These are phyloP conservation scores for Gnaphalium uliginosum DNA, from an alignment of 129 eudicot genomes.

Conservation along the genomic window DNA sequence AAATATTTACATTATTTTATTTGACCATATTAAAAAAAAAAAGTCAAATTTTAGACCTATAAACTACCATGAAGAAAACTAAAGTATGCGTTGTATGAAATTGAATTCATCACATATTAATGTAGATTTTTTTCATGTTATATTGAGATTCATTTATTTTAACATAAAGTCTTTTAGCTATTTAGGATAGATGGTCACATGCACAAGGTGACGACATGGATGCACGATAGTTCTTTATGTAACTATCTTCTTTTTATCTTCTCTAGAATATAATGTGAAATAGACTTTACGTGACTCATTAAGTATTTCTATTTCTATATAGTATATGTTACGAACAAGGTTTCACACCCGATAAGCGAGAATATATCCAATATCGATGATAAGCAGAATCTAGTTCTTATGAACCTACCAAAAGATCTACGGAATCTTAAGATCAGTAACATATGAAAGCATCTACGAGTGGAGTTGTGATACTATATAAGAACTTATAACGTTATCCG, in stretches of 20 bases:
- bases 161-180: too few species aligned
- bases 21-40: not conserved
- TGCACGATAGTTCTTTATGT: not conserved
- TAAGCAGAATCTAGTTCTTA: not conserved
- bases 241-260: conserved; percentile 8
- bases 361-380: not conserved
- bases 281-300: not conserved
- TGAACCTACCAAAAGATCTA: not conserved
- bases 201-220: not conserved
- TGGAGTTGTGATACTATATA: not conserved
- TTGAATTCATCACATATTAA: too few species aligned
- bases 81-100: too few species aligned
- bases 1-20: not conserved
- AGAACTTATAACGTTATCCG: not conserved
- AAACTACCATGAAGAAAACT: too few species aligned
- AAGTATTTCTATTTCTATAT: too few species aligned
- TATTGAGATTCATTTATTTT: too few species aligned
- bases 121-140: too few species aligned
- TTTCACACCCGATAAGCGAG: conserved; percentile 1
- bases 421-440: not conserved
- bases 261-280: conserved; percentile 6
- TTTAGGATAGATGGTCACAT: too few species aligned
- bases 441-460: conserved; percentile 17
- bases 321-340: not conserved
- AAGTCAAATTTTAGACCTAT: too few species aligned